Evolutionary conservation across 2,329 filamentous ascomycete species (phyloP).

Genomic region (Orbilia javanica): DNA sequence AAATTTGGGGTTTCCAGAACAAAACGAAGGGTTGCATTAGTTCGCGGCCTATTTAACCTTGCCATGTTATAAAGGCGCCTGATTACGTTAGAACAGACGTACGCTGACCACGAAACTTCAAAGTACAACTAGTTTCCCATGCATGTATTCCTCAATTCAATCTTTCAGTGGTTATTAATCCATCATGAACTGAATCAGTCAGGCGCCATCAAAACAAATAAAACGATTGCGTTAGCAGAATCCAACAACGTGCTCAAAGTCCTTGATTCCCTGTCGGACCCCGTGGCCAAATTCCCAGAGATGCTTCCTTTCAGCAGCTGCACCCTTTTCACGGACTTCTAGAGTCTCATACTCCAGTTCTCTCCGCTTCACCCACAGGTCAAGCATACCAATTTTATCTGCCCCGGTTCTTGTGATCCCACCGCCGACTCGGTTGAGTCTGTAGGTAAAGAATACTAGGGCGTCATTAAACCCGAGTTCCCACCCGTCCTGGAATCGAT

Average conservation of each 20-base stretch:
- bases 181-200: not conserved
- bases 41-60: slow-evolving; percentile 30
- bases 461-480: slow-evolving; percentile 72
- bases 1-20: not conserved
- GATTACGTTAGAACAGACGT: slow-evolving; percentile 5
- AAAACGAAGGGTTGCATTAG: slow-evolving; percentile 13
- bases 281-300: slow-evolving; percentile 71
- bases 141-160: not conserved
- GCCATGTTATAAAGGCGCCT: slow-evolving; percentile 1
- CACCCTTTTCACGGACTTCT: slow-evolving; percentile 64
- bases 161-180: not conserved
- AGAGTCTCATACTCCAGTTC: slow-evolving; percentile 68
- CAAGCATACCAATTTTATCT: slow-evolving; percentile 71
- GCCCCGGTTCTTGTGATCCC: slow-evolving; percentile 65
- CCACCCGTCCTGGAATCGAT: slow-evolving; percentile 71
- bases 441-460: slow-evolving; percentile 66
- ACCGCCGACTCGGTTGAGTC: slow-evolving; percentile 65
- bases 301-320: slow-evolving; percentile 60
- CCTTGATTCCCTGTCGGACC: slow-evolving; percentile 67
- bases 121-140: not conserved
- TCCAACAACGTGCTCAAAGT: slow-evolving; percentile 63
- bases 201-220: not conserved
- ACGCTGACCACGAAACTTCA: not conserved
- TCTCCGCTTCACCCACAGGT: slow-evolving; percentile 72
- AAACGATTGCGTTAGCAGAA: slow-evolving; percentile 13